Evolutionary conservation across 2,329 filamentous ascomycete genomes (phyloP).

Genomic region (Fusarium liriodendri): DNA sequence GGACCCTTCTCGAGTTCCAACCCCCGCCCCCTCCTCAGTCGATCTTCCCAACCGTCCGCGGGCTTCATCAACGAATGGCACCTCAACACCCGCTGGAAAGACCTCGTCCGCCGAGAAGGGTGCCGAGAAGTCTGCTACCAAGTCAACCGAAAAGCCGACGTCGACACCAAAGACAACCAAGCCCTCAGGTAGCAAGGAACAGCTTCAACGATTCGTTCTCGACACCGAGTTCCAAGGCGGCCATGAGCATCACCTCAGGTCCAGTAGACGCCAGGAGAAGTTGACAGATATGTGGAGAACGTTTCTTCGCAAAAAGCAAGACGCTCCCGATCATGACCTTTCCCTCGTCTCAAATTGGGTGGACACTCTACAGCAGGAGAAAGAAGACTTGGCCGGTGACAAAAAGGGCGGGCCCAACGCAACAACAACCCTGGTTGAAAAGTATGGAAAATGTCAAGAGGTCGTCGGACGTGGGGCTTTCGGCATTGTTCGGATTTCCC

Average conservation of each 20-base stretch:
- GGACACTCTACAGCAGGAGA: conserved; percentile 89
- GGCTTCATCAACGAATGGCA: conserved; percentile 49
- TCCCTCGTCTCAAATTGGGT: conserved; percentile 97
- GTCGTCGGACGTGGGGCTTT: conserved; percentile 96
- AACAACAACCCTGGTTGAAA: conserved; percentile 83
- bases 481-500: conserved; percentile 95
- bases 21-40: conserved; percentile 51
- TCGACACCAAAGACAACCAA: conserved; percentile 46
- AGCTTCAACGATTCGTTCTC: conserved; percentile 63
- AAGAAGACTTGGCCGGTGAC: conserved; percentile 80
- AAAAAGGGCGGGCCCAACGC: conserved; percentile 81
- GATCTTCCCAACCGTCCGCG: conserved; percentile 50
- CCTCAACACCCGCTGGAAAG: conserved; percentile 56
- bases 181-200: conserved; percentile 47
- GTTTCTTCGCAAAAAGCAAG: conserved; percentile 86
- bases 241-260: conserved; percentile 90
- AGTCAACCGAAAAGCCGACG: conserved; percentile 43
- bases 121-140: conserved; percentile 31
- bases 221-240: conserved; percentile 69
- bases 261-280: conserved; percentile 93
- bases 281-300: conserved; percentile 90
- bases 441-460: conserved; percentile 98
- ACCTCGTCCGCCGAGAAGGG: conserved; percentile 56
- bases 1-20: conserved; percentile 54
- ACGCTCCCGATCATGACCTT: conserved; percentile 80